These are phyloP conservation scores for Macaranga tanarius DNA, from an alignment of 441 rosid species.

Conservation along the genomic window DNA sequence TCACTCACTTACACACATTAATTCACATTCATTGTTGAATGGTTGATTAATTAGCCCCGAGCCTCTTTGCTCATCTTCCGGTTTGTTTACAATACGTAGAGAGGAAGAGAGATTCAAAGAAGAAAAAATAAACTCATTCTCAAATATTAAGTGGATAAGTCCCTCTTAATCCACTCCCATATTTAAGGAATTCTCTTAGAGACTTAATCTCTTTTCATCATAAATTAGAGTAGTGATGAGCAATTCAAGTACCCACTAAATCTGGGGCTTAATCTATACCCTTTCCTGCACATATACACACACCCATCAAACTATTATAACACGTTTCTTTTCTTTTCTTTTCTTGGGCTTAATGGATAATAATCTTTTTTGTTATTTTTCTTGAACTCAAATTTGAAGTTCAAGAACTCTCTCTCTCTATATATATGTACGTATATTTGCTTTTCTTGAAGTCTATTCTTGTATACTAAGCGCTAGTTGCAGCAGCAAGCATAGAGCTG, in stretches of 20 bases:
- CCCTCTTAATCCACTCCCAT: slow-evolving; percentile 42
- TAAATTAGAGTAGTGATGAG: slow-evolving; percentile 18
- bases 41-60: slow-evolving; percentile 39
- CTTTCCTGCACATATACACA: slow-evolving; percentile 22
- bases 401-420: not conserved
- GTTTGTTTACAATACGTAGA: slow-evolving; percentile 22
- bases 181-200: slow-evolving; percentile 22
- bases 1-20: slow-evolving; percentile 15
- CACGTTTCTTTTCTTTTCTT: slow-evolving; percentile 15
- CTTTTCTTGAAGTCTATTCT: not conserved
- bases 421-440: too few relatives aligned
- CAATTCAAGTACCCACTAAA: slow-evolving; percentile 15
- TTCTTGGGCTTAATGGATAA: slow-evolving; percentile 16
- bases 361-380: slow-evolving; percentile 22
- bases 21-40: slow-evolving; percentile 35
- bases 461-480: too few relatives aligned
- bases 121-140: slow-evolving; percentile 31
- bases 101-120: slow-evolving; percentile 32
- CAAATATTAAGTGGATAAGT: slow-evolving; percentile 47
- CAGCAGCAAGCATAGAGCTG: too few relatives aligned
- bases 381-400: slow-evolving; percentile 16
- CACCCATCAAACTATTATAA: not conserved
- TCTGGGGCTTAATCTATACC: slow-evolving; percentile 28
- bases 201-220: slow-evolving; percentile 25
- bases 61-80: slow-evolving; percentile 50